Evolutionary conservation across 805 yeast species (phyloP), one percentile per base, ranked within the genome.

Genomic region (Cyberlindnera maritima): DNA sequence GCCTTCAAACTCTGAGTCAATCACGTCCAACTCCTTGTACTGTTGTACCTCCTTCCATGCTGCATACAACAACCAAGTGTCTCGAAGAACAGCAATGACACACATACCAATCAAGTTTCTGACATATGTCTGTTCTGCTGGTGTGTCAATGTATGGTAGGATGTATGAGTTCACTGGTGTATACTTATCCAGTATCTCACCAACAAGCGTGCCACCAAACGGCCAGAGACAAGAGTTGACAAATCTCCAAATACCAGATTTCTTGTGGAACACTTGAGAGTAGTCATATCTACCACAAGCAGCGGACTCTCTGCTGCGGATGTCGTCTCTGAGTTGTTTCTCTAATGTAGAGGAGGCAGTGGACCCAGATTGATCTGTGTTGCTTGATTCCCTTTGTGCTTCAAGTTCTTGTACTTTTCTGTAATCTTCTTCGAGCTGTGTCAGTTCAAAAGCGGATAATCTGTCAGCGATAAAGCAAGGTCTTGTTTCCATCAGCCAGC

Each of bases 61-160:
- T 21, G 67, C 45, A 41, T 54, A 63, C 17, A 69, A 50, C 44
- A 64, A 62, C n/a, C 55, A 38, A 13, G 61, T 32, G 49, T 71
- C 75, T 35, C 69, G 66, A 1, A 54, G 3, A 2, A 70, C 11
- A 0, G 61, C 66, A 11, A 62, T 64, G 4, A 51, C 41, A 11
- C 57, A 26, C 49, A 71, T 63, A 1, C 72, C 74, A 6, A 67
- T 25, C n/a, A 70, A 19, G 42, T 70, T 69, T 18, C 66, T 43
- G 1, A 65, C 48, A 36, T 65, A 69, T 8, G 58, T 50, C 1
- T 60, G 58, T 45, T 71, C 72, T 51, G 70, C 73, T 1, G 76
- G 74, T 0, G 72, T 69, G 15, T 49, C 46, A 11, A 59, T 53
- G 14, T 46, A 46, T 18, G 43, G 51, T 46, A 57, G 56, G 7